Percentiles rank a stretch among this genome's conserved stretches.
Evolutionary conservation across 2,329 filamentous ascomycete species (phyloP).

Genomic region (Exophiala oligosperma): DNA sequence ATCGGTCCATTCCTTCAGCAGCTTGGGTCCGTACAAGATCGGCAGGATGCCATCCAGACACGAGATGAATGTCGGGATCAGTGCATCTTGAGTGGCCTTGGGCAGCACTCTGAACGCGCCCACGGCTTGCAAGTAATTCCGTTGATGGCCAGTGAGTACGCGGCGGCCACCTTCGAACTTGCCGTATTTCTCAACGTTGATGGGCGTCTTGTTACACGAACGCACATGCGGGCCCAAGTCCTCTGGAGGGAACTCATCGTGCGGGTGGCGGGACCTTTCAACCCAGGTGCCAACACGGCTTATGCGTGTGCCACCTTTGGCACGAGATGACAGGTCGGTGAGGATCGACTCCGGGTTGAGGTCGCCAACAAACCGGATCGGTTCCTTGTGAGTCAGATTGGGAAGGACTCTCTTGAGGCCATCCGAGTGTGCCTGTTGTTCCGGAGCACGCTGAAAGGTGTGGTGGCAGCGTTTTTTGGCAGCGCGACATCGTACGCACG

Average conservation of each 20-base stretch:
- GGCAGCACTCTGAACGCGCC: slow-evolving; percentile 34
- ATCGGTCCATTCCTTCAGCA: slow-evolving; percentile 30
- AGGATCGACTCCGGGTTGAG: slow-evolving; percentile 43
- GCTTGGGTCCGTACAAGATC: slow-evolving; percentile 35
- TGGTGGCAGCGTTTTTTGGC: slow-evolving; percentile 32
- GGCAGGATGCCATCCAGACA: slow-evolving; percentile 42
- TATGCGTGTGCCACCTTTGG: slow-evolving; percentile 21
- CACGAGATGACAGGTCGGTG: slow-evolving; percentile 27
- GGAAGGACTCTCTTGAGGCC: slow-evolving; percentile 26
- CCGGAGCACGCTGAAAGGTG: slow-evolving; percentile 27
- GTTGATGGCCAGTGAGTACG: slow-evolving; percentile 29
- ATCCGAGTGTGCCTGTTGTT: slow-evolving; percentile 28
- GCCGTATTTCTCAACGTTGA: slow-evolving; percentile 30
- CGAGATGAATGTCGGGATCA: slow-evolving; percentile 39
- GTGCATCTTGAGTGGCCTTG: slow-evolving; percentile 33
- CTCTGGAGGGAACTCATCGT: slow-evolving; percentile 16
- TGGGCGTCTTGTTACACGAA: slow-evolving; percentile 26
- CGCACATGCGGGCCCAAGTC: slow-evolving; percentile 15
- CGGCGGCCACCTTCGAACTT: slow-evolving; percentile 27
- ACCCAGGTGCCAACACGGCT: slow-evolving; percentile 31
- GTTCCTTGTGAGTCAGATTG: slow-evolving; percentile 29
- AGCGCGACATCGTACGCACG: slow-evolving; percentile 27
- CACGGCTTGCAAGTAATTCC: slow-evolving; percentile 29
- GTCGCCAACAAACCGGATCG: slow-evolving; percentile 40
- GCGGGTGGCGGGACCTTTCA: slow-evolving; percentile 21